Conservation (phyloP, 129 eudicot species). For the Ambrosia trifida region DNA sequence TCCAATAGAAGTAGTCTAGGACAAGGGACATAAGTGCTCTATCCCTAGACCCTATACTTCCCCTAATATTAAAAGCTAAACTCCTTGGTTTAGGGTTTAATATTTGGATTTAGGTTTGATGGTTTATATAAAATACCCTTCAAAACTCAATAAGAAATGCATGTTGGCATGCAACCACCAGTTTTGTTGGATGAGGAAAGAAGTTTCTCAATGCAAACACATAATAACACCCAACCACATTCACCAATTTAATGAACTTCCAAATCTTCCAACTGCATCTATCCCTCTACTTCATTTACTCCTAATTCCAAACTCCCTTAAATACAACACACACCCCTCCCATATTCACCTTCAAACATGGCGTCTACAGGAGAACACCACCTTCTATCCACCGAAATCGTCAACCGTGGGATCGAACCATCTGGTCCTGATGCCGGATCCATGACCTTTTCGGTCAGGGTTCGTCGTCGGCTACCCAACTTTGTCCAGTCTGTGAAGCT, state of each 20-base stretch:
- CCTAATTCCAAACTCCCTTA: slow-evolving; percentile 19
- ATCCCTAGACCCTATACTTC: too few species aligned
- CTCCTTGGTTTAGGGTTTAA: too few species aligned
- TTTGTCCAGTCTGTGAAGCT: slow-evolving; percentile 62
- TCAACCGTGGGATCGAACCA: slow-evolving; percentile 50
- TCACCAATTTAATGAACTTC: slow-evolving; percentile 27
- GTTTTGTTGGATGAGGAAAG: background rate
- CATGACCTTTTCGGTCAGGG: slow-evolving; percentile 59
- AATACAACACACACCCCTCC: slow-evolving; percentile 11
- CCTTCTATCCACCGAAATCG: slow-evolving; percentile 65
- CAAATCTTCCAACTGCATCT: slow-evolving; percentile 32
- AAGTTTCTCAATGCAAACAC: background rate
- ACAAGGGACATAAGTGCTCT: too few species aligned
- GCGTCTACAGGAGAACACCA: slow-evolving; percentile 48
- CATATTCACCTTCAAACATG: slow-evolving; percentile 25
- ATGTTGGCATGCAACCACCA: slow-evolving; percentile 14
- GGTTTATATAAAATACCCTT: background rate
- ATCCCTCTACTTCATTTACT: background rate
- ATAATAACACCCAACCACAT: slow-evolving; percentile 16
- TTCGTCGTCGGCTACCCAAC: slow-evolving; percentile 57
- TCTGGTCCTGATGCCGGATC: slow-evolving; percentile 60
- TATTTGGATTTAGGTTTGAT: background rate
- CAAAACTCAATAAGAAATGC: slow-evolving; percentile 13
- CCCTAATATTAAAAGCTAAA: too few species aligned
- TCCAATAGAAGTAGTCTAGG: too few species aligned